Base-by-base conservation (phyloP, 2,329 filamentous ascomycete genomes). In the Microdochium bolleyi region DNA sequence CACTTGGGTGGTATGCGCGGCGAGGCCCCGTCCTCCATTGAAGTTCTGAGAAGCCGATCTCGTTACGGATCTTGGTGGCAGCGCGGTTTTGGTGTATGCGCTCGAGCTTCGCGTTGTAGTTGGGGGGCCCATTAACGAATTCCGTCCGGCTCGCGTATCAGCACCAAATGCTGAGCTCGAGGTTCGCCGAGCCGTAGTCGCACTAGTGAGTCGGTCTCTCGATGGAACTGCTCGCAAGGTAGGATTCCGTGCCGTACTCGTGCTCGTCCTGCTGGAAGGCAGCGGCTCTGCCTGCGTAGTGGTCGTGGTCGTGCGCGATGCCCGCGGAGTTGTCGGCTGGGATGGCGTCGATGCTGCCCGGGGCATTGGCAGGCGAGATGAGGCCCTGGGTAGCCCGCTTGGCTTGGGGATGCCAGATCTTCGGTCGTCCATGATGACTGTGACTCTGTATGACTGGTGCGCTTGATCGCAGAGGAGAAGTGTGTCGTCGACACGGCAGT, bases 311-410 rank as follows among this genome's bases (percentile, higher is more conserved):
- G 44, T 54, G 34, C 32, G 41, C 48, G 22, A 30, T 19, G 49
- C 24, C 52, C 3, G 48, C 51, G 25, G 25, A 8, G 41, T 27
- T 19, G 57, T n/a, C 24, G 57, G 50, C 8, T 55, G 52, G 11
- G 53, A 57, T 21, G 59, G 58, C 27, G 61, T 54, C 55, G 22
- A 56, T 11, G 63, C 62, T 13, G 41, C 34, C 51, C 64, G 61
- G 52, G 64, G 64, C 48, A 65, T 48, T 32, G 65, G 64, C 21
- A 67, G 61, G 55, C 65, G 65, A 37, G 65, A 67, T 25, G 60
- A 58, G 8, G 64, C 64, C 52, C 63, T 60, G 10, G 64, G 65
- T 49, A 66, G 58, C 51, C 57, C 56, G 50, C 62, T 66, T 16
- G 54, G 51, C 51, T 57, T 57, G 34, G 48, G 48, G 9, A 49